Evolutionary conservation across 495 filamentous ascomycete species (phyloP).

Genomic region (Penicillium cataractarum): DNA sequence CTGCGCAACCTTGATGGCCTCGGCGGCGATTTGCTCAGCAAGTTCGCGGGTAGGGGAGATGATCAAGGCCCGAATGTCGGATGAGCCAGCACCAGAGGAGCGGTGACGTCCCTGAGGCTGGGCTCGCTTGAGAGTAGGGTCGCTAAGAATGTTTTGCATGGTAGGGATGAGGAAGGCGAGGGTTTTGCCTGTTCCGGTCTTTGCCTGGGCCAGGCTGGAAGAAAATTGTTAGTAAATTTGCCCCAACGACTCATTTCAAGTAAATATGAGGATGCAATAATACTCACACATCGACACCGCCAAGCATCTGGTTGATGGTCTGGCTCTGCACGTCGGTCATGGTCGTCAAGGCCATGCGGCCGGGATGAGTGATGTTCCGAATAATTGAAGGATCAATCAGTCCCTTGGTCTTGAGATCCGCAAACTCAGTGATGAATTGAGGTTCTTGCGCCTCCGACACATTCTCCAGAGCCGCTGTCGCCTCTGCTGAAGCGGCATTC

Average conservation of each 20-base stretch:
- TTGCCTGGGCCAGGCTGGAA: constrained; percentile 81
- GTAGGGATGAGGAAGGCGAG: constrained; percentile 80
- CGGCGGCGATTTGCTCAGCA: constrained; percentile 88
- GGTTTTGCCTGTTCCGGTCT: constrained; percentile 88
- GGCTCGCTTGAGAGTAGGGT: constrained; percentile 53
- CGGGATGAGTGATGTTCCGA: constrained; percentile 63
- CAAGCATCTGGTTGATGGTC: constrained; percentile 77
- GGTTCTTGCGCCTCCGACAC: constrained; percentile 23
- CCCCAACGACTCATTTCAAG: not conserved
- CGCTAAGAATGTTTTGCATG: constrained; percentile 69
- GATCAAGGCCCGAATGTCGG: constrained; percentile 85
- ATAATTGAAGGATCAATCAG: constrained; percentile 69
- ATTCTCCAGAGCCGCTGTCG: constrained; percentile 24
- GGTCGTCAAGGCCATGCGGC: constrained; percentile 68
- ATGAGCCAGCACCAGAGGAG: constrained; percentile 25
- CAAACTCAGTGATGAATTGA: constrained; percentile 64
- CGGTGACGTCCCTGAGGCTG: constrained; percentile 8
- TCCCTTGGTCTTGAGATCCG: constrained; percentile 62
- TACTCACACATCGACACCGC: constrained; percentile 78
- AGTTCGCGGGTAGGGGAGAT: constrained; percentile 95
- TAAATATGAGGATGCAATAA: constrained; percentile 1
- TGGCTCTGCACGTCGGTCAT: constrained; percentile 93
- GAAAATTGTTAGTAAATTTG: constrained; percentile 22
- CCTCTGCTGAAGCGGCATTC: constrained; percentile 23
- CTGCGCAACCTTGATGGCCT: constrained; percentile 70